Percentiles rank a stretch among this genome's conserved stretches.
Evolutionary conservation across 129 eudicot genomes (phyloP).

Genomic region (Centrapalus pauciflorus): DNA sequence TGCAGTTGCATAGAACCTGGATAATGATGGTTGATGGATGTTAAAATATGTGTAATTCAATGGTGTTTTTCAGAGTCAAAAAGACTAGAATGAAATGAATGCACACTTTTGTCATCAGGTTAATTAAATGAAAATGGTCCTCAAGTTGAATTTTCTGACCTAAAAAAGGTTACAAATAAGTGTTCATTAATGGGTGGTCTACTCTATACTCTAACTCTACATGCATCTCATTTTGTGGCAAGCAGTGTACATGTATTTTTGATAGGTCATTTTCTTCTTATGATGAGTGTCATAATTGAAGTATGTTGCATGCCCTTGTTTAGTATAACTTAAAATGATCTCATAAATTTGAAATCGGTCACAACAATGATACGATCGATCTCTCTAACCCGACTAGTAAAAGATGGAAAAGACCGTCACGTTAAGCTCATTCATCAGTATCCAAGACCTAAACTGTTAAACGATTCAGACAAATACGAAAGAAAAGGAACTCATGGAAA

Average conservation of each 20-base stretch:
- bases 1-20: slow-evolving; percentile 30
- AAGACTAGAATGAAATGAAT: slow-evolving; percentile 18
- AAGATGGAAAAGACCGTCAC: too few species aligned
- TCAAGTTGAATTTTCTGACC: slow-evolving; percentile 28
- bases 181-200: slow-evolving; percentile 19
- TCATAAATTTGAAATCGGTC: too few species aligned
- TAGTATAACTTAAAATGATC: too few species aligned
- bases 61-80: slow-evolving; percentile 19
- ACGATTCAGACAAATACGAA: too few species aligned
- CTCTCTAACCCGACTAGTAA: too few species aligned
- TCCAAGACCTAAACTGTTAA: too few species aligned
- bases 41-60: not conserved
- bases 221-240: slow-evolving; percentile 25
- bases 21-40: slow-evolving; percentile 22
- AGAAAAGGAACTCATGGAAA: too few species aligned
- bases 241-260: slow-evolving; percentile 18
- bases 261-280: slow-evolving; percentile 20
- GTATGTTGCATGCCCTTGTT: too few species aligned
- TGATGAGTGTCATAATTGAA: slow-evolving; percentile 2
- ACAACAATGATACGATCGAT: too few species aligned
- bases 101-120: slow-evolving; percentile 30
- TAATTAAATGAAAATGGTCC: slow-evolving; percentile 26
- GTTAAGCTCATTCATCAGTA: too few species aligned
- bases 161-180: slow-evolving; percentile 20
- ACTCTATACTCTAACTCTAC: too few species aligned